Base-by-base conservation (phyloP, 495 filamentous ascomycete genomes). In the Lasiosphaeris hirsuta region DNA sequence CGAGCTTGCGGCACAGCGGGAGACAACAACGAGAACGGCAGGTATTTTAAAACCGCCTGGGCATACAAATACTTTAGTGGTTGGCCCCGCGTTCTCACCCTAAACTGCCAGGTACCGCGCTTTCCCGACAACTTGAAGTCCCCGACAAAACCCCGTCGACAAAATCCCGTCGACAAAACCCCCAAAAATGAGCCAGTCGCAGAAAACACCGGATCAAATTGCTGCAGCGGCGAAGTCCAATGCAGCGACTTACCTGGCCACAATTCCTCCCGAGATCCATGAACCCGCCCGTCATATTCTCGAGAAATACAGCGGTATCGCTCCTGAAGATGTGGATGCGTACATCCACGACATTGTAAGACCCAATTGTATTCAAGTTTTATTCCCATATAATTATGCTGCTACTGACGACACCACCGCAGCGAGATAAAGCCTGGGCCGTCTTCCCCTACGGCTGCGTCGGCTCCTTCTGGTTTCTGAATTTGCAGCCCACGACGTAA, bases 361-460 rank as follows among this genome's bases (percentile, higher is more conserved):
- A 30, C 8, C 40, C 35, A 18, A 18, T 19, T 45, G 13, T 18
- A 17, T 10, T 17, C 42, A 4, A 14, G n/a, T 45, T 15, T 19
- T 10, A n/a, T 13, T 35, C 38, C 38, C 34, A 51, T 18, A 14
- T 8, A 18, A 30, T 30, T 30, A 30, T 30, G 23, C 23, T 30
- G 23, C 23, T 30, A 5, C 23, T 5, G 23, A 30, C 23, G 23
- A 30, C 23, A 30, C 23, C 11, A 30, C 10, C n/a, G 38, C 43
- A 57, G 54, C 33, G 54, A 7, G n/a, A 49, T 7, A 40, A 57
- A 49, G 43, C 54, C 35, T 79, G 76, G 69, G 62, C 61, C 5
- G 60, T 78, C 14, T 76, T 67, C 54, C 78, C 77, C 8, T 82
- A 81, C 58, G 75, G 79, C 30, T 81, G 78, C 65, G 73, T 83